Percentiles rank a stretch among this genome's conserved stretches.
Evolutionary conservation across 2,329 filamentous ascomycete genomes (phyloP).

Genomic region (Hypoxylon sp.): DNA sequence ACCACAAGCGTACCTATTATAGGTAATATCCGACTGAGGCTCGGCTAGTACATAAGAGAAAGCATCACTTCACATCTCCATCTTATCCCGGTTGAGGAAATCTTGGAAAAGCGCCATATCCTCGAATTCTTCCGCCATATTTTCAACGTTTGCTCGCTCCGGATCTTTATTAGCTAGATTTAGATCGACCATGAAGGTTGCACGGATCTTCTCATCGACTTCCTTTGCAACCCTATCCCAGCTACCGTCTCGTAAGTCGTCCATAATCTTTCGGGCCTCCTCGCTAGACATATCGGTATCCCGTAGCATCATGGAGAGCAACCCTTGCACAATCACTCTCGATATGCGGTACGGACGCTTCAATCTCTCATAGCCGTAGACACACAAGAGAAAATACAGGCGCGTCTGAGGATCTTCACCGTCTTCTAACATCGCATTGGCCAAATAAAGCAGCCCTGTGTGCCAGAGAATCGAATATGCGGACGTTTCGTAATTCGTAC

Average conservation of each 20-base stretch:
- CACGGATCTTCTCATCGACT: not conserved
- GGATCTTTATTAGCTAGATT: not conserved
- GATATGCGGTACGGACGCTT: constrained; percentile 2
- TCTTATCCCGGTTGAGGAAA: not conserved
- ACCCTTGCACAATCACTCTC: not conserved
- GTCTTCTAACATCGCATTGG: not conserved
- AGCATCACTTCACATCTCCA: not conserved
- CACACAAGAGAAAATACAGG: not conserved
- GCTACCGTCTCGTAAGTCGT: not conserved
- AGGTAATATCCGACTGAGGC: no score
- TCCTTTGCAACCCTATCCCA: not conserved
- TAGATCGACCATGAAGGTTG: constrained; percentile 3
- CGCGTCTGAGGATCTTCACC: not conserved
- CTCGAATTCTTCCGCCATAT: not conserved
- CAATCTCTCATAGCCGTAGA: constrained; percentile 1
- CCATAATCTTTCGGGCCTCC: not conserved
- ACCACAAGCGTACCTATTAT: no score
- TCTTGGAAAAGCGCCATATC: not conserved
- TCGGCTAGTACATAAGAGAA: no score
- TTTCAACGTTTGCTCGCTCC: not conserved
- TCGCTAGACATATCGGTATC: not conserved
- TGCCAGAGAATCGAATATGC: constrained; percentile 4
- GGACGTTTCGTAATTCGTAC: not conserved
- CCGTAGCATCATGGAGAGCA: not conserved
- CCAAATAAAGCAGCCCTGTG: not conserved